A percentile compares a stretch with the other conserved stretches of the same genome.
Conservation (phyloP, 2,329 filamentous ascomycete species). For the Penicillium aurantiogriseum region DNA sequence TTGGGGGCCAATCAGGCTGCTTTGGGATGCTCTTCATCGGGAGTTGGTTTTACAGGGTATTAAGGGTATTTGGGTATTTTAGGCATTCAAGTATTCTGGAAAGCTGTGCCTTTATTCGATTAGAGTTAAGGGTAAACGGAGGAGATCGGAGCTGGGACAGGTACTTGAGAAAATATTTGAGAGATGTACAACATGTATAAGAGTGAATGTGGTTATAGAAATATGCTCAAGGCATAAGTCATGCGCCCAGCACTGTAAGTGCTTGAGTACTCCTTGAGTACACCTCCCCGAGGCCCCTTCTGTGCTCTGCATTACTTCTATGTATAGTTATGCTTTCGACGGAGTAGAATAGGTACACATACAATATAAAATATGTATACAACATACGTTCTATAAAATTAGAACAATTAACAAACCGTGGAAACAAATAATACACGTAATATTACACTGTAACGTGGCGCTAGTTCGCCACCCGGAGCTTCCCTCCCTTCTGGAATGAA, state of each 20-base stretch:
- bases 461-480: slow-evolving; percentile 26
- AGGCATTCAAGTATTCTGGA: background rate
- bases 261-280: too few relatives aligned
- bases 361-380: too few relatives aligned
- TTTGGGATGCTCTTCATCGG: slow-evolving; percentile 23
- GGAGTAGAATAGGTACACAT: background rate
- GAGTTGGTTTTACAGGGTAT: slow-evolving; percentile 13
- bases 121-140: background rate
- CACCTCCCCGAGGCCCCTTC: background rate
- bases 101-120: background rate
- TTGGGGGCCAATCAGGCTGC: slow-evolving; percentile 22
- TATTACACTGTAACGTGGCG: slow-evolving; percentile 18
- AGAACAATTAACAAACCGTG: background rate
- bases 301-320: too few relatives aligned
- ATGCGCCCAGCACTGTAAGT: too few relatives aligned
- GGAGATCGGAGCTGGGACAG: background rate
- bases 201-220: too few relatives aligned
- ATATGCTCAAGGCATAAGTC: background rate
- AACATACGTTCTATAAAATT: background rate
- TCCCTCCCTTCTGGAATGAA: slow-evolving; percentile 25
- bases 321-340: too few relatives aligned
- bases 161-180: background rate
- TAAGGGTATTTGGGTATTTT: background rate
- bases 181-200: background rate
- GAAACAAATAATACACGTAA: background rate